A percentile compares a stretch with the other conserved stretches of the same genome.
These are phyloP conservation scores for Solanum infundibuliforme DNA, from an alignment of 257 asterid species.

Conservation along the genomic window DNA sequence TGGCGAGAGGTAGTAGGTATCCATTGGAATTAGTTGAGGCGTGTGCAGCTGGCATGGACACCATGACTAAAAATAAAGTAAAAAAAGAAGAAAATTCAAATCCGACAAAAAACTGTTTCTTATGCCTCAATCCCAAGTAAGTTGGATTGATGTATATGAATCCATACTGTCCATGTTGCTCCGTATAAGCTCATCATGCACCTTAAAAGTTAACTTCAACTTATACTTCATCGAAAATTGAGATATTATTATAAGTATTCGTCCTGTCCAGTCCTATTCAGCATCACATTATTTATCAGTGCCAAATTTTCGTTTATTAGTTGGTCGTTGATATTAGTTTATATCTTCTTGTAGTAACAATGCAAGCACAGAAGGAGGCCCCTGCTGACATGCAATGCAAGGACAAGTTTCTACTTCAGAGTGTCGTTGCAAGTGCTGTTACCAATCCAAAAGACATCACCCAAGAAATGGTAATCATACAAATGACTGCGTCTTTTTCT, in stretches of 20 bases:
- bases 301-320: neutral
- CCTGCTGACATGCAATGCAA: neutral
- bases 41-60: neutral
- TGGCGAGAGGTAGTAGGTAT: neutral
- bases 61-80: neutral
- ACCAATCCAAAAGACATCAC: constrained; percentile 58
- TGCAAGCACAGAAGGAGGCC: neutral
- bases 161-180: neutral
- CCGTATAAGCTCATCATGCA: neutral
- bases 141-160: neutral
- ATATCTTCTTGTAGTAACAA: constrained; percentile 19
- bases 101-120: neutral
- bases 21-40: neutral
- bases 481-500: neutral
- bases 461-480: constrained; percentile 45
- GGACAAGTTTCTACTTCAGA: neutral
- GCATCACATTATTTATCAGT: neutral
- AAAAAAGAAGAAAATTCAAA: neutral
- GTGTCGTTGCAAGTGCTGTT: neutral
- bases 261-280: neutral
- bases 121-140: neutral
- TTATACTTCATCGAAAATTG: neutral
- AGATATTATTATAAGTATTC: neutral
- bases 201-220: neutral
- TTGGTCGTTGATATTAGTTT: neutral